Evolutionary conservation across 495 filamentous ascomycete genomes (phyloP).

Genomic region (Penicillium pulvis): DNA sequence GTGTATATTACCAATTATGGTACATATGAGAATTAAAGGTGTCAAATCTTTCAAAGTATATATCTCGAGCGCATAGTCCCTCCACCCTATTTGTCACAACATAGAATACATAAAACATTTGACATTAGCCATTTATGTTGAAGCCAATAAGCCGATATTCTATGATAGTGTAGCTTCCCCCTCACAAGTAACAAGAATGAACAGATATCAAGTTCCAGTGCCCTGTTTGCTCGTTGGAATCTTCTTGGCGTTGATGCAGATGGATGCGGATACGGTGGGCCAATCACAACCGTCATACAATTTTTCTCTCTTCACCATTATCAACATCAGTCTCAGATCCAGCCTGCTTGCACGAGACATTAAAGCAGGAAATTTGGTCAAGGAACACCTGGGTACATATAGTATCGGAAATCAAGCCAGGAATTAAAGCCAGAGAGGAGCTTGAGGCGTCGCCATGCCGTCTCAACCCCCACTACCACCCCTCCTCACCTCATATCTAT

Average conservation of each 20-base stretch:
- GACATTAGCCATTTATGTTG: no score
- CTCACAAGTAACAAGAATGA: background rate
- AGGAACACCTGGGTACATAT: background rate
- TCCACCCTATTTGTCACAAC: no score
- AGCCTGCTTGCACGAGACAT: background rate
- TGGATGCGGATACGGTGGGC: conserved; percentile 14
- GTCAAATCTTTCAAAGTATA: no score
- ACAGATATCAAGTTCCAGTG: background rate
- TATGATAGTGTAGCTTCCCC: background rate
- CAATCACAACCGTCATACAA: conserved; percentile 35
- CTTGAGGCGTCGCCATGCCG: conserved; percentile 40
- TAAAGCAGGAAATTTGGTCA: background rate
- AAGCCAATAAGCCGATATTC: no score
- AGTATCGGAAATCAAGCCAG: background rate
- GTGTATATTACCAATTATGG: no score
- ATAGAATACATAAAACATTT: no score
- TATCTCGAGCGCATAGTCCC: no score
- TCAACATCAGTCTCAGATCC: background rate
- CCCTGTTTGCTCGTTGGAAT: background rate
- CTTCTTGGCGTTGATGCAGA: conserved; percentile 13
- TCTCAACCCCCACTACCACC: conserved; percentile 61
- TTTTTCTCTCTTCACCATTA: conserved; percentile 37
- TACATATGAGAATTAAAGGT: no score
- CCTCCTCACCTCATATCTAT: conserved; percentile 67
- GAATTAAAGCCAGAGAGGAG: background rate